These are phyloP conservation scores for Hypoxylon fuscum DNA, from an alignment of 495 filamentous ascomycete species.

Conservation along the genomic window DNA sequence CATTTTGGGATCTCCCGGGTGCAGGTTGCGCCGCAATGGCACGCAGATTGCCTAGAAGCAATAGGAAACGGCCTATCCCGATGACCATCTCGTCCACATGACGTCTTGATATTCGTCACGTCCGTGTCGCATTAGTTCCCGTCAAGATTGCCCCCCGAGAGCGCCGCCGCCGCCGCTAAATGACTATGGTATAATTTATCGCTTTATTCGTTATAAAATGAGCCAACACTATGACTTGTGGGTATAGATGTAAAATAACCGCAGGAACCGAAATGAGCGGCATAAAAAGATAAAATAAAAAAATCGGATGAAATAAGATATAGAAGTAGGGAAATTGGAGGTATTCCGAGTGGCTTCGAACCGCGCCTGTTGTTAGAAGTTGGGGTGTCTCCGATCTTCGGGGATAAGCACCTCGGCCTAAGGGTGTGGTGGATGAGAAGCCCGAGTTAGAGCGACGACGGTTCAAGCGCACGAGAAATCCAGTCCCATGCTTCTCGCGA, in stretches of 20 bases:
- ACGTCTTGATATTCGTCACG: constrained; percentile 14
- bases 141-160: constrained; percentile 7
- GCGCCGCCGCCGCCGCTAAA: constrained; percentile 23
- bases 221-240: constrained; percentile 42
- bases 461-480: constrained; percentile 72
- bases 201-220: constrained; percentile 36
- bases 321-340: constrained; percentile 6
- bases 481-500: constrained; percentile 77
- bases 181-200: constrained; percentile 35
- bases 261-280: constrained; percentile 21
- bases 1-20: constrained; percentile 9
- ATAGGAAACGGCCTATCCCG: background rate
- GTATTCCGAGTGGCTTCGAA: background rate
- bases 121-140: constrained; percentile 8
- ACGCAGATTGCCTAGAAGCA: constrained; percentile 15
- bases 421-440: background rate
- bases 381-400: background rate
- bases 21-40: constrained; percentile 3
- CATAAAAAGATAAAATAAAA: constrained; percentile 15
- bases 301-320: constrained; percentile 16
- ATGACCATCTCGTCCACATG: constrained; percentile 8
- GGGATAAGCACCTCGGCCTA: background rate
- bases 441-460: background rate
- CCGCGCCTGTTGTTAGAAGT: background rate
- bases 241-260: constrained; percentile 35